Evolutionary conservation across 495 filamentous ascomycete species (phyloP), one percentile per base, ranked within the genome.

Genomic region (Aspergillus cavernicola): DNA sequence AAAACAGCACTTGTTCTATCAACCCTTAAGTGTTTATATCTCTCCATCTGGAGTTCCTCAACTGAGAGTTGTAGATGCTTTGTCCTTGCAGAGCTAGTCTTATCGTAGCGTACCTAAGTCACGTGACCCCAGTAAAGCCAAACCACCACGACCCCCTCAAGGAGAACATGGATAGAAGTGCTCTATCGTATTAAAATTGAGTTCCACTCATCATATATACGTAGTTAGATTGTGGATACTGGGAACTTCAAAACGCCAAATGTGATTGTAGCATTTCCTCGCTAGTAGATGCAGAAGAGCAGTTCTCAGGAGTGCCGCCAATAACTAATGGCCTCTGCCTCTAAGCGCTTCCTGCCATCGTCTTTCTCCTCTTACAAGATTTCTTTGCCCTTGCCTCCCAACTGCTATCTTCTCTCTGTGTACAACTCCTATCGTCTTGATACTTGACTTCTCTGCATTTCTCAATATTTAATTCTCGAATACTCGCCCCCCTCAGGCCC

Each of bases 341-440:
- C 24, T 28, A 63, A 60, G 52, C 58, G 60, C 58, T 47, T 57
- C 53, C 58, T 39, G 40, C 61, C 52, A 48, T 45, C 55, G 22
- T 50, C 55, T 50, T 38, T 57, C 45, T 50, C 50, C 50, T 53
- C 46, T 53, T n/a, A n/a, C n/a, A n/a, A n/a, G n/a, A n/a, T n/a
- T 48, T 64, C 60, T 32, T 53, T 58, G 53, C 54, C 42, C 54
- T 33, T 58, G 52, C 58, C 60, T 44, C 44, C 22, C 40, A 22
- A 36, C 31, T 49, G 23, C 50, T 23, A 53, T 50, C 15, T 10
- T 38, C 32, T 47, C 19, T n/a, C 19, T 38, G 48, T 5, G 11
- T 24, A 31, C 37, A 19, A 33, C 39, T n/a, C 10, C 23, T 20
- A 20, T 31, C 52, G 39, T 40, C 55, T 56, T 56, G n/a, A n/a